phyloP scores from a whole-genome alignment of 495 filamentous ascomycete genomes.

The Diplogelasinospora grovesii region DNA sequence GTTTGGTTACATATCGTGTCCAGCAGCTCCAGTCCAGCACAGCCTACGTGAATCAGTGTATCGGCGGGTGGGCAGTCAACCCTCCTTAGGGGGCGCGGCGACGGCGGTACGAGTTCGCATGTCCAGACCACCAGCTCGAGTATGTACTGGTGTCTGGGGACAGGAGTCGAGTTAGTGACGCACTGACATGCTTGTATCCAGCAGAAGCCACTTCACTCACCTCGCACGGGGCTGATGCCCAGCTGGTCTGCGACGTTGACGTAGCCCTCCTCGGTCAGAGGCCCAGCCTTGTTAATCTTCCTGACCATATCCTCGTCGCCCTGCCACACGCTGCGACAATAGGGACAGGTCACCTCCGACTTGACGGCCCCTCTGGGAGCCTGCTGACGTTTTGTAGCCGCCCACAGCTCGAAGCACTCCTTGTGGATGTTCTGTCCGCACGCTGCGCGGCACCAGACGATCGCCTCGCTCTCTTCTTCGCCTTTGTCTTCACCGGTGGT shows the following conservation, averaged over 20 bases:
- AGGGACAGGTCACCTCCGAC: slow-evolving; percentile 55
- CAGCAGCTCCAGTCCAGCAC: too few relatives aligned
- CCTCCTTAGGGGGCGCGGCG: neutral
- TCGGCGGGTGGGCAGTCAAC: neutral
- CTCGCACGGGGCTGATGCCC: slow-evolving; percentile 50
- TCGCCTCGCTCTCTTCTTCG: slow-evolving; percentile 43
- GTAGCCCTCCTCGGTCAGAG: slow-evolving; percentile 51
- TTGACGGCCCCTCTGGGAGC: slow-evolving; percentile 1
- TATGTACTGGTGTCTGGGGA: slow-evolving; percentile 15
- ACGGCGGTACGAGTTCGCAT: slow-evolving; percentile 7
- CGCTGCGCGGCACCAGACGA: slow-evolving; percentile 64
- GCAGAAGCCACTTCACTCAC: slow-evolving; percentile 21
- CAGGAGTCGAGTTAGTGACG: neutral
- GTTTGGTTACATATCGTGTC: too few relatives aligned
- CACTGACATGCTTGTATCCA: neutral
- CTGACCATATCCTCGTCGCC: slow-evolving; percentile 42
- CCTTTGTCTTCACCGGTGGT: too few relatives aligned
- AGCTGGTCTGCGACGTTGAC: slow-evolving; percentile 58
- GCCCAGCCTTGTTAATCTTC: slow-evolving; percentile 36
- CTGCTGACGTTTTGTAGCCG: slow-evolving; percentile 42
- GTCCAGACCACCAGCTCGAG: slow-evolving; percentile 19
- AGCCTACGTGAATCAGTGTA: neutral
- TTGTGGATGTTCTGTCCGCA: slow-evolving; percentile 79
- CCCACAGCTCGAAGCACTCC: slow-evolving; percentile 67
- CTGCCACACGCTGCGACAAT: slow-evolving; percentile 56